These are phyloP conservation scores for Yamadazyma mexicana DNA, from an alignment of 1,139 yeast genomes.

Conservation along the genomic window DNA sequence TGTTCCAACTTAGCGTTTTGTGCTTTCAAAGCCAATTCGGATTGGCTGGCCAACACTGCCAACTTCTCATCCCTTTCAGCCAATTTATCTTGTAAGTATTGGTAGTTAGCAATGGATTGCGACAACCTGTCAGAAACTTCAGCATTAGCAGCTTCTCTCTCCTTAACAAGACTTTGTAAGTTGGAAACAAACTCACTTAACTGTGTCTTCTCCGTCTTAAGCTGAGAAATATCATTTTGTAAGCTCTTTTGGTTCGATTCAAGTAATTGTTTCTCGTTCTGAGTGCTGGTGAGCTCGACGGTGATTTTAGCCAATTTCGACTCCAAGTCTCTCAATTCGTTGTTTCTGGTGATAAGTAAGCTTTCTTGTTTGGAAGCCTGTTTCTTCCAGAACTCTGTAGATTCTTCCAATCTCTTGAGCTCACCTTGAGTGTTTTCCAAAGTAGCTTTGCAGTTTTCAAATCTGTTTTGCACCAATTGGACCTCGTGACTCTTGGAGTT, in stretches of 20 bases:
- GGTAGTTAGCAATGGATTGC: constrained; percentile 53
- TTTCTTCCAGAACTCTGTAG: constrained; percentile 48
- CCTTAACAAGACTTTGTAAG: constrained; percentile 61
- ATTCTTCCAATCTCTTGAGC: constrained; percentile 49
- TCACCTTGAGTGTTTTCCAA: constrained; percentile 49
- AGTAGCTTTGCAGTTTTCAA: constrained; percentile 28
- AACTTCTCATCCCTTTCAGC: constrained; percentile 52
- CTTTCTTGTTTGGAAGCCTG: constrained; percentile 57
- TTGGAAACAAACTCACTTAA: constrained; percentile 61
- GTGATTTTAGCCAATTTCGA: constrained; percentile 48
- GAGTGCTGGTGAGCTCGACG: constrained; percentile 48
- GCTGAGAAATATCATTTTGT: constrained; percentile 51
- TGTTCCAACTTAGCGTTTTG: constrained; percentile 69
- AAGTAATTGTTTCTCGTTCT: constrained; percentile 57
- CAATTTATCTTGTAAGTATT: constrained; percentile 50
- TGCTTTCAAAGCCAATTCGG: constrained; percentile 58
- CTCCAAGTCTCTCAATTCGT: constrained; percentile 58
- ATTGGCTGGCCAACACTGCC: constrained; percentile 45
- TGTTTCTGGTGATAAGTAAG: constrained; percentile 53
- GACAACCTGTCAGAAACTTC: constrained; percentile 54
- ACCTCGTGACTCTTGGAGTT: constrained; percentile 31
- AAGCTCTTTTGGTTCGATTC: constrained; percentile 52
- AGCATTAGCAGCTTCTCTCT: constrained; percentile 54
- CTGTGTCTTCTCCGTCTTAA: constrained; percentile 60
- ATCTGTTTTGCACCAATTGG: constrained; percentile 36